phyloP scores from a whole-genome alignment of 2,329 filamentous ascomycete genomes.

The Aschersonia sp. region DNA sequence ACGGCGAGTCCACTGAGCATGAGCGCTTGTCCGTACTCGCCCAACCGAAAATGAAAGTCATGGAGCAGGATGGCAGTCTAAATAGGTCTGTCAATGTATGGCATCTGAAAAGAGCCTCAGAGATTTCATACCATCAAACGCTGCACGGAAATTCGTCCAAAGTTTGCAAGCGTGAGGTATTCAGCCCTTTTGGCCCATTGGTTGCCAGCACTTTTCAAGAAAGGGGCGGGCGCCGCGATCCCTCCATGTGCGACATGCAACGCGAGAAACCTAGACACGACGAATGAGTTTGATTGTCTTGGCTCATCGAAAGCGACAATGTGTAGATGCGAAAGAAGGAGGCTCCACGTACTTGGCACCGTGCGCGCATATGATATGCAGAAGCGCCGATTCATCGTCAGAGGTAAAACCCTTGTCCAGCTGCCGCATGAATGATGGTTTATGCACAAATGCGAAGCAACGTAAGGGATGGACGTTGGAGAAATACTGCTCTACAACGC shows the following conservation, averaged over 20 bases:
- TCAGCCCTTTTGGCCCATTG: slow-evolving; percentile 23
- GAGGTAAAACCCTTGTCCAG: slow-evolving; percentile 20
- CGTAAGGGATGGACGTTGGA: slow-evolving; percentile 24
- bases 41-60: slow-evolving; percentile 23
- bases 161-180: slow-evolving; percentile 19
- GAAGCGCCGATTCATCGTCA: slow-evolving; percentile 20
- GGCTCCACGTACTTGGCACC: slow-evolving; percentile 19
- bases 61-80: slow-evolving; percentile 23
- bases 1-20: slow-evolving; percentile 26
- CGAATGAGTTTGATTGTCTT: not conserved
- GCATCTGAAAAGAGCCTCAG: not conserved
- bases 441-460: slow-evolving; percentile 25
- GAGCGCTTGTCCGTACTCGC: slow-evolving; percentile 23
- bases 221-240: slow-evolving; percentile 12
- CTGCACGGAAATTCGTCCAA: slow-evolving; percentile 24
- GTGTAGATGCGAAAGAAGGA: slow-evolving; percentile 1
- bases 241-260: slow-evolving; percentile 15
- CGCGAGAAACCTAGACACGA: slow-evolving; percentile 16
- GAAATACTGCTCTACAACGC: slow-evolving; percentile 22
- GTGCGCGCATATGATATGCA: slow-evolving; percentile 22
- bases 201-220: slow-evolving; percentile 19
- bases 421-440: slow-evolving; percentile 22
- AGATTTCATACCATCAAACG: slow-evolving; percentile 19
- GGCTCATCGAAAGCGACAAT: no score
- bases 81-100: not conserved